Percentiles rank a stretch among this genome's conserved stretches.
These are phyloP conservation scores for Rhodocollybia butyracea DNA, from an alignment of 768 basidiomycete genomes.

Conservation along the genomic window DNA sequence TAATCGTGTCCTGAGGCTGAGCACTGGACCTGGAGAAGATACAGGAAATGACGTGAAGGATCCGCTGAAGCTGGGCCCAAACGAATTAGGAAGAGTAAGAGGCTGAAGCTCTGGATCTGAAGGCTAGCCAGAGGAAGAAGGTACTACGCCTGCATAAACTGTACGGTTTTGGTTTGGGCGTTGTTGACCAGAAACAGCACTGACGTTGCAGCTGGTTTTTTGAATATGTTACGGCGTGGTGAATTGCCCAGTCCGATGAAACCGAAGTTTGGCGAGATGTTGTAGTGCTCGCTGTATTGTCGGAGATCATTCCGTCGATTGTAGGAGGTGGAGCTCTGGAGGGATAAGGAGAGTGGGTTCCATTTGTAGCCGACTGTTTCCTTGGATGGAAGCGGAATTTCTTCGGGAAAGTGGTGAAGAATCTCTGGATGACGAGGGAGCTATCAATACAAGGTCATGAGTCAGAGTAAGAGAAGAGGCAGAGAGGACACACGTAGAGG, in stretches of 20 bases:
- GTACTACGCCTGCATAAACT: conserved; percentile 11
- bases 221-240: conserved; percentile 15
- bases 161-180: conserved; percentile 2
- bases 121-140: conserved; percentile 9
- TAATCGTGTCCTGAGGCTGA: background rate
- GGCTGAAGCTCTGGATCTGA: too few species aligned
- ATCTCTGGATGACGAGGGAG: conserved; percentile 50
- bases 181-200: conserved; percentile 4
- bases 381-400: conserved; percentile 57
- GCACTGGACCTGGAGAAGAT: background rate
- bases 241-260: conserved; percentile 30
- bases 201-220: conserved; percentile 1
- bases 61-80: background rate
- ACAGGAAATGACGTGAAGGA: conserved; percentile 16
- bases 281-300: background rate
- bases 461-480: background rate
- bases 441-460: background rate
- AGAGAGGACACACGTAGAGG: background rate
- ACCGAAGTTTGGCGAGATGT: background rate
- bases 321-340: conserved; percentile 16
- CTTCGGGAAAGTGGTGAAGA: too few species aligned
- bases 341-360: too few species aligned
- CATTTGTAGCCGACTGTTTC: conserved; percentile 66
- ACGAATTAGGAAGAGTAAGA: conserved; percentile 11
- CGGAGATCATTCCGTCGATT: conserved; percentile 17